phyloP scores from a whole-genome alignment of 306 rosid genomes.

The Begonia fuchsioides region DNA sequence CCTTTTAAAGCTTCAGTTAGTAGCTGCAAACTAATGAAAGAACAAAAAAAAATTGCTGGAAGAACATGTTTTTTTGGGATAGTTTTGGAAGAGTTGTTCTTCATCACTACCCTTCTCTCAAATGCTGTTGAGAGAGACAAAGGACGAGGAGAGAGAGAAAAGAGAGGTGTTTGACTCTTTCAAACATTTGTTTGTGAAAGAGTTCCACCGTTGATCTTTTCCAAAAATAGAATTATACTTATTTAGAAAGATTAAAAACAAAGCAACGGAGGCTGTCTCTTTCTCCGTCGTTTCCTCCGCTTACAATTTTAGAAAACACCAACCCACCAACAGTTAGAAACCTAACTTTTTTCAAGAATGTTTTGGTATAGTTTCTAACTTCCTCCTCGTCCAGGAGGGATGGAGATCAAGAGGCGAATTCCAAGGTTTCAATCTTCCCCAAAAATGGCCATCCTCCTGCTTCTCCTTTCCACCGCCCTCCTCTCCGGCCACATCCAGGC shows the following conservation, averaged over 20 bases:
- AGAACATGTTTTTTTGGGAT: too few relatives aligned
- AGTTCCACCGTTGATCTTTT: not conserved
- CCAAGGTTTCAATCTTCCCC: not conserved
- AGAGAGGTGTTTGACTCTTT: not conserved
- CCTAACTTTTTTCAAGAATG: not conserved
- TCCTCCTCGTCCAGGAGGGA: constrained; percentile 54
- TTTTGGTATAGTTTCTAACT: constrained; percentile 21
- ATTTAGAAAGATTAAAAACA: not conserved
- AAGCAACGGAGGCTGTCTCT: not conserved
- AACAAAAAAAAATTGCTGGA: too few relatives aligned
- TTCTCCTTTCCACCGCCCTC: constrained; percentile 19
- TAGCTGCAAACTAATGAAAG: too few relatives aligned
- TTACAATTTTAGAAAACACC: not conserved
- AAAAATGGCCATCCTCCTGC: constrained; percentile 63
- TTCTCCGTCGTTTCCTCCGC: not conserved
- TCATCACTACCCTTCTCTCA: not conserved
- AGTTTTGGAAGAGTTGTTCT: too few relatives aligned
- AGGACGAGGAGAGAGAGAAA: not conserved
- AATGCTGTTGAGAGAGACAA: too few relatives aligned
- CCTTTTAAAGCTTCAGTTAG: too few relatives aligned
- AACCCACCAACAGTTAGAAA: not conserved
- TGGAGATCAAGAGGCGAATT: constrained; percentile 25
- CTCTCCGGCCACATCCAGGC: constrained; percentile 1
- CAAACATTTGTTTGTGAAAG: not conserved
- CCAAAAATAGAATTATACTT: not conserved